phyloP scores from a whole-genome alignment of 257 asterid genomes.

The Nicotiana attenuata region DNA sequence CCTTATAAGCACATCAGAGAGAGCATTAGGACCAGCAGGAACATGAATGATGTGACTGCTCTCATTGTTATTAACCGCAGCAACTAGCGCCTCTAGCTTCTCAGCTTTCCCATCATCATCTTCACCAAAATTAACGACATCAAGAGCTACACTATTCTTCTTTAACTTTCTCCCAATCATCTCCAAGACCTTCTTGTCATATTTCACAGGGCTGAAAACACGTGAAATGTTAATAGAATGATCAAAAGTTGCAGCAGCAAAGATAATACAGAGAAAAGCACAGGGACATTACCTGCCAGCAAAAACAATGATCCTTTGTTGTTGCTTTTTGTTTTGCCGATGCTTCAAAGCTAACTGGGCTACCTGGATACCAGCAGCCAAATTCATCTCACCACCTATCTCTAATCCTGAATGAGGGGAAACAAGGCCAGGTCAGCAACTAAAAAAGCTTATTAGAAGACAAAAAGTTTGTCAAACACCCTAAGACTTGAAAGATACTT shows the following conservation, averaged over 20 bases:
- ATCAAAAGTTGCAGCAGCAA: background rate
- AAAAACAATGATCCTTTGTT: slow-evolving; percentile 91
- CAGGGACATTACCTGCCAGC: slow-evolving; percentile 68
- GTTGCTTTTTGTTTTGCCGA: slow-evolving; percentile 97
- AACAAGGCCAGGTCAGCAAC: background rate
- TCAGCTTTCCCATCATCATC: slow-evolving; percentile 86
- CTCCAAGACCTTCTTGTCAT: slow-evolving; percentile 88
- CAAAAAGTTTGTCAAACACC: background rate
- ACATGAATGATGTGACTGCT: slow-evolving; percentile 94
- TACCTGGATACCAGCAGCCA: slow-evolving; percentile 96
- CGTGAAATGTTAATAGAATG: background rate
- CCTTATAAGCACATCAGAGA: slow-evolving; percentile 96
- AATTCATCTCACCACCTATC: slow-evolving; percentile 87
- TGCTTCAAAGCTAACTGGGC: slow-evolving; percentile 98
- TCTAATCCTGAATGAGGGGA: slow-evolving; percentile 55
- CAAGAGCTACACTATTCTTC: slow-evolving; percentile 97
- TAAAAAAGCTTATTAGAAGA: background rate
- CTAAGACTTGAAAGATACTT: background rate
- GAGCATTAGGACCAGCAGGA: slow-evolving; percentile 92
- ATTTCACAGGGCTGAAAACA: slow-evolving; percentile 74
- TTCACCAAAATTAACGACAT: slow-evolving; percentile 95
- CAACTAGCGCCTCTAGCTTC: slow-evolving; percentile 86
- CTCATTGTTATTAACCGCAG: slow-evolving; percentile 87
- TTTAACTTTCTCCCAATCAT: slow-evolving; percentile 86
- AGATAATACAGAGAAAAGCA: background rate